Base-by-base conservation (phyloP, 1,139 yeast genomes). In the Chernovozyma aurita region DNA sequence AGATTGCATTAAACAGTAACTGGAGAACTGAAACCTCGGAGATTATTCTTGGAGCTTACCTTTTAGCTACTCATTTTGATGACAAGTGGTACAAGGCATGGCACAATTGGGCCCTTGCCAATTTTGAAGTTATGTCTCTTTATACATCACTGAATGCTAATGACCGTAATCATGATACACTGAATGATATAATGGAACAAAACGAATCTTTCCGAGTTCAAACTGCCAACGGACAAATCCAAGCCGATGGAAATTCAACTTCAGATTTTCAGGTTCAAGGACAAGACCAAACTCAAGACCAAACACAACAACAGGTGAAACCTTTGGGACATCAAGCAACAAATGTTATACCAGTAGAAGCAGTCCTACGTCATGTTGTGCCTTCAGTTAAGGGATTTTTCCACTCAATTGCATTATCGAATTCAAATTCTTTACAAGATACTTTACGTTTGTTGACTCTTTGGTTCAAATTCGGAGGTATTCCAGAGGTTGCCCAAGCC, bases 91-190 rank as follows among this genome's bases (percentile, higher is more conserved):
- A 94, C 55, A 92, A 94, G 52, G 98, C 98, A 17, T 94, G 98
- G 98, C 99, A 94, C 54, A 90, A 88, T 53, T 94, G 99, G 99
- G 98, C 98, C 0, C 66, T 94, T 50, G 97, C 98, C 0, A 94
- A 94, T 57, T 94, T 88, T 56, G 97, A 90, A 53, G 97, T 90
- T 1, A 85, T 92, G 21, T 84, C 96, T 0, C 70, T 83, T 35
- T 69, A 69, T 47, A 73, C 80, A 0, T 61, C 74, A 12, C 70
- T 64, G 36, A 57, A 55, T 29, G 28, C 28, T 13, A 55, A 53
- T 30, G 42, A 47, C 28, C 40, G 65, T 42, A 51, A 56, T 49
- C 53, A 44, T 31, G 42, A 42, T 17, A 30, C 34, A 0, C 58
- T 52, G 24, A 40, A 47, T 13, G 65, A 50, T 30, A 50, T 45